Conservation (phyloP, 768 basidiomycete species). For the Boletus reticuloceps region DNA sequence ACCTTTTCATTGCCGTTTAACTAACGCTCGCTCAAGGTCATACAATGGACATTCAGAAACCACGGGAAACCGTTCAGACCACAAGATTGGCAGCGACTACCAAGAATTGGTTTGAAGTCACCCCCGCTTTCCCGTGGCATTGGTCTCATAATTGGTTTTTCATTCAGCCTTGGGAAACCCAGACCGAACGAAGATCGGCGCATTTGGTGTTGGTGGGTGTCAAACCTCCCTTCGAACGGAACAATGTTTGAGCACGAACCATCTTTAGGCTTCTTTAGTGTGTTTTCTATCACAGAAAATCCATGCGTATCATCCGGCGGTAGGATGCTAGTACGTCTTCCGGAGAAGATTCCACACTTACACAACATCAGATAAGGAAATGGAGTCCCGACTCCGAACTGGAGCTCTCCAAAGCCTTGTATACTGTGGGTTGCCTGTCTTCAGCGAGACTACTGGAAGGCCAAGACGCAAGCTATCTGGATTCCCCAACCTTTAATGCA, state of each 20-base stretch:
- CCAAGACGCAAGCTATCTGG: too few relatives aligned
- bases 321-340: conserved; percentile 17
- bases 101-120: neutral
- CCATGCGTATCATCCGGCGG: conserved; percentile 76
- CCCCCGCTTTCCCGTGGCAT: neutral
- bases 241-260: neutral
- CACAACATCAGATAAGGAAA: neutral
- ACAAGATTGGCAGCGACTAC: neutral
- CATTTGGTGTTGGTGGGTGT: conserved; percentile 4
- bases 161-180: neutral
- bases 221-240: neutral
- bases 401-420: too few relatives aligned
- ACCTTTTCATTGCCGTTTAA: neutral
- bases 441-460: too few relatives aligned
- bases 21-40: neutral
- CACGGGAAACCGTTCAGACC: neutral
- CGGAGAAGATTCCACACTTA: neutral
- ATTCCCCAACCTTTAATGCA: too few relatives aligned
- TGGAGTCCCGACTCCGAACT: conserved; percentile 3
- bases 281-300: conserved; percentile 78
- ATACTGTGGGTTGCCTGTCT: too few relatives aligned
- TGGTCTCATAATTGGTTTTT: neutral
- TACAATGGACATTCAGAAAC: conserved; percentile 3
- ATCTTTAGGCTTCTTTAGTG: conserved; percentile 63
- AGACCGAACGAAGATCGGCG: neutral